Conservation (phyloP, 371 early-diverging fungal genomes). For the Rhizopus arrhizus region DNA sequence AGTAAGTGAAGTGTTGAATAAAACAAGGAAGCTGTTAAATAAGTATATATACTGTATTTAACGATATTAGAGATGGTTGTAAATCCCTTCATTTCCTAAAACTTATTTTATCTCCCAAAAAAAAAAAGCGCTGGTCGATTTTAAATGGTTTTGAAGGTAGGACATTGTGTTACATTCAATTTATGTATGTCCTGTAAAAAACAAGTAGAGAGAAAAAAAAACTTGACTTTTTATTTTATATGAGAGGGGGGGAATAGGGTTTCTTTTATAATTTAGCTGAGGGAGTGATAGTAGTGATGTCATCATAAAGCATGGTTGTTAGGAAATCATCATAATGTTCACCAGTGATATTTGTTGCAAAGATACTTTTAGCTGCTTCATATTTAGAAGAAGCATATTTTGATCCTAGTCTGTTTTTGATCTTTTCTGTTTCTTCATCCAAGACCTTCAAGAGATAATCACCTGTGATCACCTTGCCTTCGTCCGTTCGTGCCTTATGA, state of each 20-base stretch:
- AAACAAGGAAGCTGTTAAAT: slow-evolving; percentile 24
- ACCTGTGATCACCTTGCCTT: slow-evolving; percentile 79
- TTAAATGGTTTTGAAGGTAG: not conserved
- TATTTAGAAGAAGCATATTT: slow-evolving; percentile 70
- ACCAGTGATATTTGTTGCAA: slow-evolving; percentile 81
- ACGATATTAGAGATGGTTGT: slow-evolving; percentile 18
- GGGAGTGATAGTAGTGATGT: slow-evolving; percentile 51
- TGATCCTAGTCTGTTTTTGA: slow-evolving; percentile 66
- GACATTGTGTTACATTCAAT: not conserved
- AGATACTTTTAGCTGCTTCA: slow-evolving; percentile 74
- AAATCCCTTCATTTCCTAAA: slow-evolving; percentile 19
- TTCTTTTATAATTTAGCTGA: slow-evolving; percentile 24
- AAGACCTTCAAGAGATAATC: slow-evolving; percentile 73
- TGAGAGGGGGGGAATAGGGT: too few relatives aligned
- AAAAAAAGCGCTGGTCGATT: not conserved
- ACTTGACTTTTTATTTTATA: too few relatives aligned
- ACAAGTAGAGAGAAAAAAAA: not conserved
- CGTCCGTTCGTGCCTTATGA: slow-evolving; percentile 78
- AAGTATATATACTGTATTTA: slow-evolving; percentile 12
- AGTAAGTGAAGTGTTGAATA: slow-evolving; percentile 32
- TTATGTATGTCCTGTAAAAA: not conserved
- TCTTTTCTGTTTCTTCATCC: slow-evolving; percentile 81
- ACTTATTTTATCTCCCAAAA: not conserved
- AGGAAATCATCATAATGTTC: slow-evolving; percentile 87
- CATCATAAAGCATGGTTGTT: slow-evolving; percentile 83